Evolutionary conservation across 208 protist species (phyloP).

Genomic region (Crithidia sp.): DNA sequence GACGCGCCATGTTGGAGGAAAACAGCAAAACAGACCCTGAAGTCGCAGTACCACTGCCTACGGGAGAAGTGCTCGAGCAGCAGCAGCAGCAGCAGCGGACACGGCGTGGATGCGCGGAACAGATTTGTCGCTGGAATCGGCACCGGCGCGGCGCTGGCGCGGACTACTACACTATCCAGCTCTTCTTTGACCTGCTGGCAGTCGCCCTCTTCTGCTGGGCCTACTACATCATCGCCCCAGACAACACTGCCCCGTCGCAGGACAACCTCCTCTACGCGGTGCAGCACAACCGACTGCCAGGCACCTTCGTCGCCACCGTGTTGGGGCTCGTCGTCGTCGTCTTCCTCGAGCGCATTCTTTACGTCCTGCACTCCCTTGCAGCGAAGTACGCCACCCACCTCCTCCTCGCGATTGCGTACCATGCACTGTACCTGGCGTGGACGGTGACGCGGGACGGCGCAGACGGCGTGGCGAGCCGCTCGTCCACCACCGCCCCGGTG

Average conservation of each 20-base stretch:
- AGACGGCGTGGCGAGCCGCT: neutral
- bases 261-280: slow-evolving; percentile 65
- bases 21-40: too few relatives aligned
- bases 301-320: slow-evolving; percentile 64
- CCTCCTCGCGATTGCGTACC: slow-evolving; percentile 33
- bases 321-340: slow-evolving; percentile 60
- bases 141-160: slow-evolving; percentile 54
- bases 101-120: too few relatives aligned
- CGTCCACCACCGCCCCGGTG: slow-evolving; percentile 26
- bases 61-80: too few relatives aligned
- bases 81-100: neutral
- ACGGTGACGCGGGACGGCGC: slow-evolving; percentile 1
- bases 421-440: slow-evolving; percentile 52
- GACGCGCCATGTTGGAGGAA: too few relatives aligned
- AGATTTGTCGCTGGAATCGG: slow-evolving; percentile 15
- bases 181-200: slow-evolving; percentile 46
- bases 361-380: slow-evolving; percentile 45
- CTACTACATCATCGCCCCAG: slow-evolving; percentile 56
- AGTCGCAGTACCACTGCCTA: too few relatives aligned
- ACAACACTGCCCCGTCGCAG: slow-evolving; percentile 19
- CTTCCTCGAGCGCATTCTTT: slow-evolving; percentile 68
- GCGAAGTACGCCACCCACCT: slow-evolving; percentile 54
- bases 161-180: slow-evolving; percentile 59
- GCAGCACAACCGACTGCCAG: slow-evolving; percentile 69
- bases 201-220: slow-evolving; percentile 52